These are phyloP conservation scores for Strobilomyces dryophilus DNA, from an alignment of 768 basidiomycete genomes.

Conservation along the genomic window DNA sequence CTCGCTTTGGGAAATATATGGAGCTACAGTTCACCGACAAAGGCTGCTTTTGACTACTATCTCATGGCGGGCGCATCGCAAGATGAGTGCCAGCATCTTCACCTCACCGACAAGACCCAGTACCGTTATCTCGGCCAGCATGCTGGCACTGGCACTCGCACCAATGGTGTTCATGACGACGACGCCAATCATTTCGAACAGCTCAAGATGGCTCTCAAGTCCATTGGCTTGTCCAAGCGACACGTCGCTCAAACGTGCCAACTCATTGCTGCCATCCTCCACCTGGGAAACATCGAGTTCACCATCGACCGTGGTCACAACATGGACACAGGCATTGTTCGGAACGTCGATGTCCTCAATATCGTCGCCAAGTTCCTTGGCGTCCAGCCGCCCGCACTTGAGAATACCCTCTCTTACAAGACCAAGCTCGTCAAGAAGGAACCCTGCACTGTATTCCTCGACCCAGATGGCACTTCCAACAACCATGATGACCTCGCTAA, in stretches of 20 bases:
- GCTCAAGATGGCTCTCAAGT: slow-evolving; percentile 91
- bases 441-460: no score
- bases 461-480: neutral
- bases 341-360: slow-evolving; percentile 77
- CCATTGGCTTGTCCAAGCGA: slow-evolving; percentile 89
- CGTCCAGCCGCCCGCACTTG: no score
- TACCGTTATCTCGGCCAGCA: slow-evolving; percentile 88
- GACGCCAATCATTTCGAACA: slow-evolving; percentile 88
- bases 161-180: slow-evolving; percentile 58
- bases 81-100: no score
- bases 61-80: no score
- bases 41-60: no score
- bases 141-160: slow-evolving; percentile 38
- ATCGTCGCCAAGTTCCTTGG: no score
- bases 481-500: slow-evolving; percentile 80
- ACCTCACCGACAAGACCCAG: slow-evolving; percentile 71
- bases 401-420: no score
- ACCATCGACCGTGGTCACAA: slow-evolving; percentile 77
- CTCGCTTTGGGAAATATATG: no score
- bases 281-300: slow-evolving; percentile 95
- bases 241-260: slow-evolving; percentile 96
- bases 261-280: slow-evolving; percentile 90
- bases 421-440: no score
- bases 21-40: no score
- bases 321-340: slow-evolving; percentile 90